Conservation (phyloP, 768 basidiomycete species). For the Leccinum longicurvipes region DNA sequence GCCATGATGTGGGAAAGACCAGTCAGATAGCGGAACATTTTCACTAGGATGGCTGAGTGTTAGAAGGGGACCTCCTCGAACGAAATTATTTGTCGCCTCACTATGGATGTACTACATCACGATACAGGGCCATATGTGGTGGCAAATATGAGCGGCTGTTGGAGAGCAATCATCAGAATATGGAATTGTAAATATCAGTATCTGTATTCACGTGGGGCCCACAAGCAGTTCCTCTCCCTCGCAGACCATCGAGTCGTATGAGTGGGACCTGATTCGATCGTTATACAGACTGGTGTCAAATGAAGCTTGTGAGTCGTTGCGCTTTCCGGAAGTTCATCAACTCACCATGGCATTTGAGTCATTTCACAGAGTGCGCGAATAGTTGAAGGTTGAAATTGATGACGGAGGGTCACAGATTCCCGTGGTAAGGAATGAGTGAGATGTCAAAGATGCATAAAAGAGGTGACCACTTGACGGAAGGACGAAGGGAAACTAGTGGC, state of each 20-base stretch:
- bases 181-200: background rate
- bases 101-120: slow-evolving; percentile 3
- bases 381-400: background rate
- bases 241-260: background rate
- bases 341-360: slow-evolving; percentile 11
- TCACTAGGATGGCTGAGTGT: slow-evolving; percentile 5
- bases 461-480: slow-evolving; percentile 1
- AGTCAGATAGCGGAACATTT: background rate
- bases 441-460: slow-evolving; percentile 16
- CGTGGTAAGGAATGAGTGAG: slow-evolving; percentile 7
- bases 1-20: background rate
- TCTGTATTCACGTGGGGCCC: slow-evolving; percentile 9
- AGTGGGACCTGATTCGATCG: background rate
- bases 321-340: background rate
- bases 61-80: background rate
- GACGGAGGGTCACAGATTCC: slow-evolving; percentile 4
- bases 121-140: background rate
- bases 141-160: slow-evolving; percentile 3
- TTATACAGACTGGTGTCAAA: slow-evolving; percentile 5
- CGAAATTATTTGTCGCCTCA: slow-evolving; percentile 4
- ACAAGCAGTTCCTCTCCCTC: background rate
- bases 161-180: slow-evolving; percentile 2
- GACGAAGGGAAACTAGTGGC: slow-evolving; percentile 1
- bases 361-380: slow-evolving; percentile 5
- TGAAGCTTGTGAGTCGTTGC: background rate